phyloP scores from a whole-genome alignment of 805 yeast species.

The Candida namnaoensis region DNA sequence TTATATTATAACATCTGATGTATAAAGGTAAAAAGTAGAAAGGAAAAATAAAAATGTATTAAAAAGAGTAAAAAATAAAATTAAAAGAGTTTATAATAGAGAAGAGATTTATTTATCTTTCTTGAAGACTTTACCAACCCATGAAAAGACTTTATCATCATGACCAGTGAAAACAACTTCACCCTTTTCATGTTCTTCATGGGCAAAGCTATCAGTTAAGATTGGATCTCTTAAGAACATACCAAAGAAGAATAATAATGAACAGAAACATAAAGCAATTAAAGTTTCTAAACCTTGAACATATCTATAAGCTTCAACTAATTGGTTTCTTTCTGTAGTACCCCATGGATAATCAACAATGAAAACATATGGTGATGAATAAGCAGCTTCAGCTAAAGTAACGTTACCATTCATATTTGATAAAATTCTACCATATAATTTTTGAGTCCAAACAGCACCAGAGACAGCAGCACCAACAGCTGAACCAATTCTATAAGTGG shows the following conservation, averaged over 20 bases:
- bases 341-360: slow-evolving; percentile 47
- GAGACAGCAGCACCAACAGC: slow-evolving; percentile 57
- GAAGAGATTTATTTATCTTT: not conserved
- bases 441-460: slow-evolving; percentile 69
- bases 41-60: too few species aligned
- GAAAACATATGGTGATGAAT: slow-evolving; percentile 45
- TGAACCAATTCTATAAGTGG: slow-evolving; percentile 54
- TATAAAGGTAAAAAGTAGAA: too few species aligned
- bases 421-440: slow-evolving; percentile 35
- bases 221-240: slow-evolving; percentile 45
- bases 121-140: slow-evolving; percentile 1
- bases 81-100: too few species aligned
- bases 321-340: slow-evolving; percentile 47
- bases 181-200: slow-evolving; percentile 13
- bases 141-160: slow-evolving; percentile 11
- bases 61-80: too few species aligned
- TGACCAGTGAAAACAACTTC: slow-evolving; percentile 11
- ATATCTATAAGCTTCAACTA: slow-evolving; percentile 49
- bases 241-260: slow-evolving; percentile 36
- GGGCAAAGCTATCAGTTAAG: slow-evolving; percentile 22
- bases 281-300: slow-evolving; percentile 51
- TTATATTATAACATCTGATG: too few species aligned
- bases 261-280: slow-evolving; percentile 42
- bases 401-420: slow-evolving; percentile 24
- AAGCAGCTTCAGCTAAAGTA: slow-evolving; percentile 35